Base-by-base conservation (phyloP, 306 rosid species). In the Urtica urens region DNA sequence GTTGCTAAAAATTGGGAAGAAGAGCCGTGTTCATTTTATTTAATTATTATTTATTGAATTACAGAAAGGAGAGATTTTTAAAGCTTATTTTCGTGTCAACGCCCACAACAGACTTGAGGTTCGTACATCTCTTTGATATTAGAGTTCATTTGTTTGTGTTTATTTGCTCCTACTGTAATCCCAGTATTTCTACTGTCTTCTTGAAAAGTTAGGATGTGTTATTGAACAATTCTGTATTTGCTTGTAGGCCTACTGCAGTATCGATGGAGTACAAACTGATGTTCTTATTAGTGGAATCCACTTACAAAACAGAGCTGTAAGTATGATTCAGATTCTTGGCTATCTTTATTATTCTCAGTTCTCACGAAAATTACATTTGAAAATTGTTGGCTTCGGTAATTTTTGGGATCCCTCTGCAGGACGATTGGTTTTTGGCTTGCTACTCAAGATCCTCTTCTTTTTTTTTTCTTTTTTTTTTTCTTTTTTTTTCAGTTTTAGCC, bases 301-400 rank as follows among this genome's bases (percentile, higher is more conserved):
- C 5, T 63, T 79, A 66, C 97, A 90, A 72, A 90, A 84, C 63
- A 84, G 95, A 84, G 97, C 97, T 58, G 97, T 90, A 68, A 81
- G 95, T 74, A 6, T 51, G 56, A 37, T n/a, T n/a, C n/a, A n/a
- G n/a, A n/a, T n/a, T n/a, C n/a, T n/a, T n/a, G n/a, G n/a, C n/a
- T n/a, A n/a, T n/a, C n/a, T n/a, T n/a, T n/a, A n/a, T n/a, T n/a
- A n/a, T n/a, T n/a, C n/a, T n/a, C n/a, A n/a, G n/a, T n/a, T n/a
- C n/a, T n/a, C n/a, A n/a, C n/a, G n/a, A n/a, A n/a, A n/a, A n/a
- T n/a, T n/a, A n/a, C n/a, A n/a, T n/a, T n/a, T n/a, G n/a, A n/a
- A n/a, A n/a, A n/a, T n/a, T n/a, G n/a, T n/a, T n/a, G n/a, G n/a
- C n/a, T n/a, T n/a, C n/a, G n/a, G n/a, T n/a, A n/a, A n/a, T n/a